Conservation (phyloP, 1,284 basidiomycete species). For the Austroboletus niveus region DNA sequence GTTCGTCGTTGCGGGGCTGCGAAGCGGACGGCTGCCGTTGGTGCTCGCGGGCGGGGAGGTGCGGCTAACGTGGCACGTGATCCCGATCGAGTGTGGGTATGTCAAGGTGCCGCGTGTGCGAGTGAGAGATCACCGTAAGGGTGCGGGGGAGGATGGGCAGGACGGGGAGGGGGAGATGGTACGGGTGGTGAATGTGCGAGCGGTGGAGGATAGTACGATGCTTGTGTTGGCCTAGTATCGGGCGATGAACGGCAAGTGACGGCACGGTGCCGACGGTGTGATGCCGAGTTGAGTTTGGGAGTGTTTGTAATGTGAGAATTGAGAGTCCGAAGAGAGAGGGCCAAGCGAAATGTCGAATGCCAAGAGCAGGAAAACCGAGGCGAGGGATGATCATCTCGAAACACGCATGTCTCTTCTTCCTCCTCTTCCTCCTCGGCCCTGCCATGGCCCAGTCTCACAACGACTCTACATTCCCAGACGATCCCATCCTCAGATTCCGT, state of each 20-base stretch:
- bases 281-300: too few relatives aligned
- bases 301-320: neutral
- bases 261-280: too few relatives aligned
- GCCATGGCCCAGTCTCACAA: conserved; percentile 21
- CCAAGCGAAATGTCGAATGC: conserved; percentile 7
- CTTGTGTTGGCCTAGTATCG: conserved; percentile 18
- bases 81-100: conserved; percentile 71
- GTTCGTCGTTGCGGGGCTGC: conserved; percentile 71
- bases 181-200: conserved; percentile 51
- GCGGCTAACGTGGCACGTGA: conserved; percentile 58
- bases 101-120: conserved; percentile 56
- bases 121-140: conserved; percentile 54
- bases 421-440: conserved; percentile 8
- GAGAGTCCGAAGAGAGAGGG: neutral
- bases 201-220: conserved; percentile 34
- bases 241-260: too few relatives aligned
- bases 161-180: conserved; percentile 47
- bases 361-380: neutral
- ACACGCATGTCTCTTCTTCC: conserved; percentile 4
- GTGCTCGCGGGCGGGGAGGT: conserved; percentile 71
- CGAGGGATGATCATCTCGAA: neutral
- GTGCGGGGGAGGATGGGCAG: conserved; percentile 32
- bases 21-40: conserved; percentile 60
- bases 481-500: conserved; percentile 77
- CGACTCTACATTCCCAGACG: conserved; percentile 29